These are phyloP conservation scores for Dendrocalamus sinicus DNA, from an alignment of 176 grass and related monocot genomes.

Conservation along the genomic window DNA sequence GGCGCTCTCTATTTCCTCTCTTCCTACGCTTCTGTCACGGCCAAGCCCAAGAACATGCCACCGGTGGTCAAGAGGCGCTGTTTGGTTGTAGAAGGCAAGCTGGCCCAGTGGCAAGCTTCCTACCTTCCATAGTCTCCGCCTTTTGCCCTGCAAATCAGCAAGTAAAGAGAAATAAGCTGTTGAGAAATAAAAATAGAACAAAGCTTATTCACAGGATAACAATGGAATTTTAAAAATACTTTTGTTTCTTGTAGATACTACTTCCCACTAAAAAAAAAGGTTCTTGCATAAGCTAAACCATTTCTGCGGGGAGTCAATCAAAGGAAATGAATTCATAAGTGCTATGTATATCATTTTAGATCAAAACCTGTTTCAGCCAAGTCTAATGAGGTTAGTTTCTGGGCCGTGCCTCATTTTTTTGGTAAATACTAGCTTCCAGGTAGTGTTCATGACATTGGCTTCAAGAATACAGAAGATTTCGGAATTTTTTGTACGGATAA, in stretches of 20 bases:
- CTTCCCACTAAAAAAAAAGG: neutral
- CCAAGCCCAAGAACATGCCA: slow-evolving; percentile 83
- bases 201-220: neutral
- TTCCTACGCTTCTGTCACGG: slow-evolving; percentile 35
- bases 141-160: slow-evolving; percentile 62
- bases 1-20: slow-evolving; percentile 55
- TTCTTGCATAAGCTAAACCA: neutral
- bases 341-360: neutral
- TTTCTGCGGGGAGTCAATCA: neutral
- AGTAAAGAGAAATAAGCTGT: neutral
- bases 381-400: neutral
- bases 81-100: slow-evolving; percentile 77
- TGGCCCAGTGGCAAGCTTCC: slow-evolving; percentile 78
- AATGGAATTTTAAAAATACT: neutral
- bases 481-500: too few species aligned
- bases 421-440: neutral
- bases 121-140: slow-evolving; percentile 60
- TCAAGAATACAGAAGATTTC: neutral
- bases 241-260: neutral
- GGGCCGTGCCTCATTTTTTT: neutral
- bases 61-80: slow-evolving; percentile 60
- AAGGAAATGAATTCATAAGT: neutral
- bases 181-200: neutral
- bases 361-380: neutral
- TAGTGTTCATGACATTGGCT: neutral